These are phyloP conservation scores for Fusarium equiseti DNA, from an alignment of 2,329 filamentous ascomycete species.

Conservation along the genomic window DNA sequence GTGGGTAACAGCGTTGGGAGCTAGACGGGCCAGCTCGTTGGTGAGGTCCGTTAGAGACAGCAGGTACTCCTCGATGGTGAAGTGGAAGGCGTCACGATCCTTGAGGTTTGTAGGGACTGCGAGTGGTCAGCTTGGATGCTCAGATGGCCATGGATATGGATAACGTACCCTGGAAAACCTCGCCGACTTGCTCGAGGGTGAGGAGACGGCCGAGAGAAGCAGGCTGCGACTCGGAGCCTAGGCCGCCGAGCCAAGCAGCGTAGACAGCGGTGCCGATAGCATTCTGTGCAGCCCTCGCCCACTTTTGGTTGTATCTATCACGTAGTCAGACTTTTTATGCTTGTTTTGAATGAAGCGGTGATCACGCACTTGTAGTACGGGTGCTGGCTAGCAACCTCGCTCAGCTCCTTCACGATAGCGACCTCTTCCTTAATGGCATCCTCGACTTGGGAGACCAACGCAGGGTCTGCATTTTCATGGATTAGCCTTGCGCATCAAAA, in stretches of 20 bases:
- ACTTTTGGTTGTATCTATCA: conserved; percentile 80
- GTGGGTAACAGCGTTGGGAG: conserved; percentile 90
- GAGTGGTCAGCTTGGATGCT: not conserved
- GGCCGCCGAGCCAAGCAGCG: conserved; percentile 83
- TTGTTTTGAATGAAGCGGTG: not conserved
- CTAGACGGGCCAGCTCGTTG: conserved; percentile 89
- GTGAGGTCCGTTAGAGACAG: conserved; percentile 87
- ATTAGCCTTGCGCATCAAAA: not conserved
- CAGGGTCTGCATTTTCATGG: conserved; percentile 61
- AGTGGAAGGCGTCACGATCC: conserved; percentile 88
- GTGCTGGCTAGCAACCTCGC: conserved; percentile 80
- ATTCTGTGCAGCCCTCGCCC: conserved; percentile 87
- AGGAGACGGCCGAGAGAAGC: conserved; percentile 75
- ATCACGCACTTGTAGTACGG: conserved; percentile 90
- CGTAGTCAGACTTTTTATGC: conserved; percentile 16
- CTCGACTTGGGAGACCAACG: conserved; percentile 77
- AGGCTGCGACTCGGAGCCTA: conserved; percentile 64
- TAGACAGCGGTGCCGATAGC: conserved; percentile 71
- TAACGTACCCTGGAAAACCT: conserved; percentile 75
- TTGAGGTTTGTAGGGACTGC: conserved; percentile 92
- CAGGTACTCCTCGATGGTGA: conserved; percentile 97
- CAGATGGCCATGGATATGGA: not conserved
- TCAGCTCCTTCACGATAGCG: conserved; percentile 76
- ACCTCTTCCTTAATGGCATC: conserved; percentile 79
- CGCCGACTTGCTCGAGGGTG: conserved; percentile 88